Evolutionary conservation across 2,329 filamentous ascomycete species (phyloP).

Genomic region (Annulohypoxylon truncatum): DNA sequence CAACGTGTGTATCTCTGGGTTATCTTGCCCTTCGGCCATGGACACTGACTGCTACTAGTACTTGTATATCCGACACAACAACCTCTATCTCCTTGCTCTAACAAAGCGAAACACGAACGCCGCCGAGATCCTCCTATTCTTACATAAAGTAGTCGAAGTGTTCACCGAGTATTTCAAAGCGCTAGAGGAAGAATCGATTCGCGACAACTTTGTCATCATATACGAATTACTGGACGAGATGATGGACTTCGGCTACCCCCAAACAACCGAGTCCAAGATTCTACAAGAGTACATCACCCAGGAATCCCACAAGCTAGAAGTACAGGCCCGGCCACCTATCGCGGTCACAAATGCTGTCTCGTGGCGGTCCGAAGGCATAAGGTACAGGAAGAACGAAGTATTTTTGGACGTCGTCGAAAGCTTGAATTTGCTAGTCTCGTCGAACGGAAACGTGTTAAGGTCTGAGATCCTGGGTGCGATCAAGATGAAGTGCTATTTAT

Average conservation of each 20-base stretch:
- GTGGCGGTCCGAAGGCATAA: constrained; percentile 97
- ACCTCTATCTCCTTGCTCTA: constrained; percentile 95
- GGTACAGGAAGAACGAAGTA: constrained; percentile 99
- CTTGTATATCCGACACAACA: constrained; percentile 99
- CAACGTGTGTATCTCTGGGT: constrained; percentile 73
- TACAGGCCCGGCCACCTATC: constrained; percentile 94
- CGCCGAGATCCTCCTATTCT: constrained; percentile 96
- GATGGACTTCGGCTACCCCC: constrained; percentile 99
- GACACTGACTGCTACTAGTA: constrained; percentile 68
- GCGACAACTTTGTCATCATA: constrained; percentile 99
- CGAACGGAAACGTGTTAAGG: constrained; percentile 93
- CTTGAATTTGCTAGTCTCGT: constrained; percentile 92
- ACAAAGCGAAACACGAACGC: constrained; percentile 99
- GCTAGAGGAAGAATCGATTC: constrained; percentile 96
- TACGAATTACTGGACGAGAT: constrained; percentile 99
- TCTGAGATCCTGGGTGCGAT: constrained; percentile 97
- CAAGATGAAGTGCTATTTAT: constrained; percentile 99
- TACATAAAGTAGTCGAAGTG: constrained; percentile 98
- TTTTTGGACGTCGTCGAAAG: constrained; percentile 98
- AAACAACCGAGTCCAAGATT: constrained; percentile 98
- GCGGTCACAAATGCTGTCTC: constrained; percentile 98
- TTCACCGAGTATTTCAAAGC: constrained; percentile 99
- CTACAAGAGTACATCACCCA: constrained; percentile 99
- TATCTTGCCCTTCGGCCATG: neutral
- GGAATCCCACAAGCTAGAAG: constrained; percentile 97